These are phyloP conservation scores for Iris pallida DNA, from an alignment of 116 monocot species.

Conservation along the genomic window DNA sequence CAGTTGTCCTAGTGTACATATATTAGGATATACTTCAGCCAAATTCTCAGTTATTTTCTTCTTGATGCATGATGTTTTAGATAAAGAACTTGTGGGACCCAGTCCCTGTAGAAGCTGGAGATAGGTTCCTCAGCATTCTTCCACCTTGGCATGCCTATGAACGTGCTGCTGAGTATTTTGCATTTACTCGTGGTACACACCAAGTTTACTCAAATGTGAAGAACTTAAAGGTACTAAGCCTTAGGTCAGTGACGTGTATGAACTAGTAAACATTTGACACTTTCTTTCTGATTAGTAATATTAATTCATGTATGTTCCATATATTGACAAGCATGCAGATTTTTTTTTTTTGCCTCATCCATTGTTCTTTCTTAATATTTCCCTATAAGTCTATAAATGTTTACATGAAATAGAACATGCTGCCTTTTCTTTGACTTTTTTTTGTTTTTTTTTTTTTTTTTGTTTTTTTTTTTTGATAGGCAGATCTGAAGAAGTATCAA, in stretches of 20 bases:
- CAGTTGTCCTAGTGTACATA: too few species aligned
- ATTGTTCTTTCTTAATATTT: background rate
- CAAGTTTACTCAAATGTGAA: conserved; percentile 90
- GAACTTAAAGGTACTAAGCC: conserved; percentile 66
- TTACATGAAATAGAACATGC: background rate
- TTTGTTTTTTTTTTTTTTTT: too few species aligned
- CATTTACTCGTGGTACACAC: conserved; percentile 63
- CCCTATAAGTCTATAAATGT: background rate
- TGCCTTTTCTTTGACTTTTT: background rate
- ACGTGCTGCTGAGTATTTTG: conserved; percentile 80
- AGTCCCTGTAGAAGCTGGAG: conserved; percentile 75
- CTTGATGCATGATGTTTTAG: conserved; percentile 24
- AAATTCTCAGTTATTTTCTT: conserved; percentile 1
- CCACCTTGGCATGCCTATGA: conserved; percentile 99
- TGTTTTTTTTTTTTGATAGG: conserved; percentile 43
- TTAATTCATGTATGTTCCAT: background rate
- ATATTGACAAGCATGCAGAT: background rate
- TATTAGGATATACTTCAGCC: too few species aligned
- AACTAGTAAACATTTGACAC: conserved; percentile 6
- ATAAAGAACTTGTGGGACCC: conserved; percentile 80
- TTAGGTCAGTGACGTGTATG: background rate
- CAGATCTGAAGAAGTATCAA: conserved; percentile 73
- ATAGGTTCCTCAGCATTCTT: conserved; percentile 86
- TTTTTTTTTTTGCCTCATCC: background rate
- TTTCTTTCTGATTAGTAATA: conserved; percentile 1